A percentile compares a stretch with the other conserved stretches of the same genome.
phyloP scores from a whole-genome alignment of 1,139 yeast genomes.

The Geotrichum restrictum region DNA sequence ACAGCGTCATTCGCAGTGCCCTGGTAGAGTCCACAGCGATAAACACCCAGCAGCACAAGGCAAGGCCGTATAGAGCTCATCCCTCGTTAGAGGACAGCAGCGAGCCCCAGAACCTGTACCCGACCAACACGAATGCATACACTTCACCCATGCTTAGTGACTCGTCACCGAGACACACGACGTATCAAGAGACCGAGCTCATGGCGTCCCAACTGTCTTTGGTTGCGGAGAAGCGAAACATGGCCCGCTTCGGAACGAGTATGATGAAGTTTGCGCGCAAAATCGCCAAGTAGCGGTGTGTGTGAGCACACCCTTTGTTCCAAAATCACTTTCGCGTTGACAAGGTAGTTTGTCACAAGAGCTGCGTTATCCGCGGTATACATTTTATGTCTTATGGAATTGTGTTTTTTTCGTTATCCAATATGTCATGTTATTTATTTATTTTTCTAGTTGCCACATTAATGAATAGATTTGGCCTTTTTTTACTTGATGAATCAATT shows the following conservation, averaged over 20 bases:
- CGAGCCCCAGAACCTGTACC: slow-evolving; percentile 3
- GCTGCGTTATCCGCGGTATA: not conserved
- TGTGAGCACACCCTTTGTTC: not conserved
- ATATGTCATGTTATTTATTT: not conserved
- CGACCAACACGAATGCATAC: slow-evolving; percentile 1
- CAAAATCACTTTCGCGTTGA: not conserved
- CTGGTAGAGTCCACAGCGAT: slow-evolving; percentile 8
- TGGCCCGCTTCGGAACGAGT: slow-evolving; percentile 9
- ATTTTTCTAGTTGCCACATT: not conserved
- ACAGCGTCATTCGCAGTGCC: slow-evolving; percentile 12
- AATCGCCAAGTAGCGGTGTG: slow-evolving; percentile 7
- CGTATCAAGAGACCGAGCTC: not conserved
- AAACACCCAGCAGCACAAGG: not conserved
- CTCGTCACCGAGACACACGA: not conserved
- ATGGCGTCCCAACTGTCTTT: no score
- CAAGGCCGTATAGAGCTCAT: not conserved
- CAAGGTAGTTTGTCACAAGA: no score
- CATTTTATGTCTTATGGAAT: not conserved
- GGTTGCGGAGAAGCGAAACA: not conserved
- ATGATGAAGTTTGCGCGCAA: slow-evolving; percentile 10
- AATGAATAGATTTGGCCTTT: slow-evolving; percentile 4
- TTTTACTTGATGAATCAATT: not conserved
- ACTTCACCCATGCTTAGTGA: not conserved
- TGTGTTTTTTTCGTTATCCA: not conserved
- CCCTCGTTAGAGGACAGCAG: slow-evolving; percentile 2